phyloP scores from a whole-genome alignment of 495 filamentous ascomycete genomes.

The Penicillium subrubescens region DNA sequence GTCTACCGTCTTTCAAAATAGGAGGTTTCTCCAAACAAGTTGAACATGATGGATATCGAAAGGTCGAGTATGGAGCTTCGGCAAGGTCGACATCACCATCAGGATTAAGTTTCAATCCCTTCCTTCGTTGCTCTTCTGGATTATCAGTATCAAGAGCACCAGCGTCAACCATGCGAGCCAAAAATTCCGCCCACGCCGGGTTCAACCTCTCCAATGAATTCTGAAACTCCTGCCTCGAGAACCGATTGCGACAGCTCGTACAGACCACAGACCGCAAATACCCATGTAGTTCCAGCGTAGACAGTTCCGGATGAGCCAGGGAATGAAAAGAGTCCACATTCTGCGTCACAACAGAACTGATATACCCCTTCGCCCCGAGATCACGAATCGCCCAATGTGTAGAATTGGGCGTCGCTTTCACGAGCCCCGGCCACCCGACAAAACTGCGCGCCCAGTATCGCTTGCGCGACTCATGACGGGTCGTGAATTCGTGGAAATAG shows the following conservation, averaged over 20 bases:
- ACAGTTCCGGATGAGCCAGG: conserved; percentile 69
- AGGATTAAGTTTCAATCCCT: conserved; percentile 81
- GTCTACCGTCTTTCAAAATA: conserved; percentile 54
- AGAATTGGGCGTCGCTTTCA: conserved; percentile 75
- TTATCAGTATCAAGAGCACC: conserved; percentile 80
- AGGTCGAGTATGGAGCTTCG: conserved; percentile 80
- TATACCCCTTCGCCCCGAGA: conserved; percentile 68
- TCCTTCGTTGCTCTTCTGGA: conserved; percentile 64
- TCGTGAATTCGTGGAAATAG: conserved; percentile 86
- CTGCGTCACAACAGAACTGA: conserved; percentile 84
- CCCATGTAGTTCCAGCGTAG: conserved; percentile 86
- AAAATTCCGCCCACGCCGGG: conserved; percentile 80
- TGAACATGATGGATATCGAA: conserved; percentile 89
- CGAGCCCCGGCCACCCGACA: conserved; percentile 82
- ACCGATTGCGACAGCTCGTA: conserved; percentile 69
- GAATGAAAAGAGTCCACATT: conserved; percentile 96
- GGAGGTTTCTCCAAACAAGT: conserved; percentile 73
- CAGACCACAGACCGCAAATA: conserved; percentile 81
- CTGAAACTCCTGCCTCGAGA: conserved; percentile 75
- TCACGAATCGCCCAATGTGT: conserved; percentile 75
- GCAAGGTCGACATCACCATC: conserved; percentile 96
- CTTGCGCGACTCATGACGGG: conserved; percentile 83
- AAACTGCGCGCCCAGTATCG: conserved; percentile 96
- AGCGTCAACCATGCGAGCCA: conserved; percentile 65
- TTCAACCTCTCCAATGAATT: conserved; percentile 74